phyloP scores from a whole-genome alignment of 2,329 filamentous ascomycete species.

The Colletotrichum melonis region DNA sequence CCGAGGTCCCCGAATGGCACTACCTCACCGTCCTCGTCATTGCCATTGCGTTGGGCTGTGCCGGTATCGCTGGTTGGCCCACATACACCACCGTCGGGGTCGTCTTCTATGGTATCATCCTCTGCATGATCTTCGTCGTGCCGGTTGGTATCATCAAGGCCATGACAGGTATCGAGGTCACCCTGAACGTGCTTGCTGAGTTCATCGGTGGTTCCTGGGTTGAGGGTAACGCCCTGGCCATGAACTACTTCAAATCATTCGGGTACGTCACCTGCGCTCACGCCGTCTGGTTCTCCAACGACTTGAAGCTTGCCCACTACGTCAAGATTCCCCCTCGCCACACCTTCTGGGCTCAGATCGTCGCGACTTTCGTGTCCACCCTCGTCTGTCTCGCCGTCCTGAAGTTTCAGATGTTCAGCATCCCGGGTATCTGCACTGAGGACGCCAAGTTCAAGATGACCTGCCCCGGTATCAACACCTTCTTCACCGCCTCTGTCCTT shows the following conservation, averaged over 20 bases:
- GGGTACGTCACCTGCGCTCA: constrained; percentile 47
- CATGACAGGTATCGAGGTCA: constrained; percentile 64
- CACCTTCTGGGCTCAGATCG: constrained; percentile 69
- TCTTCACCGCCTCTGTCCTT: constrained; percentile 54
- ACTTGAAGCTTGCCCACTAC: constrained; percentile 64
- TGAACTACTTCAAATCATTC: constrained; percentile 67
- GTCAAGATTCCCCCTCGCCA: constrained; percentile 72
- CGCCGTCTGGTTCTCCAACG: constrained; percentile 40
- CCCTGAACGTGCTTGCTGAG: constrained; percentile 64
- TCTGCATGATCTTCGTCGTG: constrained; percentile 63
- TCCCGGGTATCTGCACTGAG: constrained; percentile 50
- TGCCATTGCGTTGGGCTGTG: constrained; percentile 58
- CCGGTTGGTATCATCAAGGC: constrained; percentile 64
- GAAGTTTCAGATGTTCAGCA: constrained; percentile 54
- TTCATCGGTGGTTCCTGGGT: constrained; percentile 64
- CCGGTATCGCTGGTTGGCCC: constrained; percentile 59
- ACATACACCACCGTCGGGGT: constrained; percentile 63
- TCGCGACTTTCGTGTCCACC: constrained; percentile 64
- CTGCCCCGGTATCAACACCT: constrained; percentile 52
- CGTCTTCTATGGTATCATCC: constrained; percentile 61
- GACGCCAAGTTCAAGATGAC: constrained; percentile 49
- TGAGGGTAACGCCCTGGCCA: constrained; percentile 61
- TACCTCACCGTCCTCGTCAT: constrained; percentile 55
- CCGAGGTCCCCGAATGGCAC: constrained; percentile 67
- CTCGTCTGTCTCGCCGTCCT: constrained; percentile 63